Conservation (phyloP, 257 asterid genomes). For the Apocynum venetum region DNA sequence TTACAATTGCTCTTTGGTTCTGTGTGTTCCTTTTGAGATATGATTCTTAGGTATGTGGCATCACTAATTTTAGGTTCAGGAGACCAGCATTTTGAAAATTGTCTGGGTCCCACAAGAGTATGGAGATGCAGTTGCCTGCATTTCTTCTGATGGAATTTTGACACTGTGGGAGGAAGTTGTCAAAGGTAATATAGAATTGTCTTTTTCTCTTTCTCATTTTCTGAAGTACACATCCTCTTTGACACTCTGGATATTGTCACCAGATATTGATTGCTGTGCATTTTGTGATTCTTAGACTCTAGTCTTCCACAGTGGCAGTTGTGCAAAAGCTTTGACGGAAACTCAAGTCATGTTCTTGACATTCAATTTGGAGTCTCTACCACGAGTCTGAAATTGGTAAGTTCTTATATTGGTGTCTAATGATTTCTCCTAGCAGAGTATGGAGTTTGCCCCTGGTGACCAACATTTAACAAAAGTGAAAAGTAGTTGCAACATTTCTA, state of each 20-base stretch:
- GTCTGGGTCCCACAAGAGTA: constrained; percentile 86
- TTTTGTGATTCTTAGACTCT: constrained; percentile 37
- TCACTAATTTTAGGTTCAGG: constrained; percentile 39
- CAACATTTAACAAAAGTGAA: not conserved
- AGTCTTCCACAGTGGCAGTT: constrained; percentile 60
- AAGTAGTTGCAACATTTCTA: not conserved
- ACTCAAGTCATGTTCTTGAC: constrained; percentile 54
- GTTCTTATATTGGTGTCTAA: constrained; percentile 25
- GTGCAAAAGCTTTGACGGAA: constrained; percentile 59
- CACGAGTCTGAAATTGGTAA: constrained; percentile 73
- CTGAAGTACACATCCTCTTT: not conserved
- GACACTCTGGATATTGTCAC: not conserved
- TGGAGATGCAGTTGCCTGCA: constrained; percentile 81
- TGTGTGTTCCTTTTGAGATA: not conserved
- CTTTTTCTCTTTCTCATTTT: not conserved
- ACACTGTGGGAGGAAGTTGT: constrained; percentile 77
- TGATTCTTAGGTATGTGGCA: not conserved
- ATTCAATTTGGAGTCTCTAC: constrained; percentile 66
- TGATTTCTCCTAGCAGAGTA: too few relatives aligned
- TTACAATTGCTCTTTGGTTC: not conserved
- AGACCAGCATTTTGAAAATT: constrained; percentile 53
- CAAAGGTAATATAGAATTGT: constrained; percentile 39
- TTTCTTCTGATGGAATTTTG: constrained; percentile 60
- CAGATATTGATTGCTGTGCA: constrained; percentile 19
- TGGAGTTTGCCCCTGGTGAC: not conserved